Evolutionary conservation across 2,329 filamentous ascomycete genomes (phyloP), one percentile per base, ranked within the genome.

Genomic region (Fusarium abutilonis): DNA sequence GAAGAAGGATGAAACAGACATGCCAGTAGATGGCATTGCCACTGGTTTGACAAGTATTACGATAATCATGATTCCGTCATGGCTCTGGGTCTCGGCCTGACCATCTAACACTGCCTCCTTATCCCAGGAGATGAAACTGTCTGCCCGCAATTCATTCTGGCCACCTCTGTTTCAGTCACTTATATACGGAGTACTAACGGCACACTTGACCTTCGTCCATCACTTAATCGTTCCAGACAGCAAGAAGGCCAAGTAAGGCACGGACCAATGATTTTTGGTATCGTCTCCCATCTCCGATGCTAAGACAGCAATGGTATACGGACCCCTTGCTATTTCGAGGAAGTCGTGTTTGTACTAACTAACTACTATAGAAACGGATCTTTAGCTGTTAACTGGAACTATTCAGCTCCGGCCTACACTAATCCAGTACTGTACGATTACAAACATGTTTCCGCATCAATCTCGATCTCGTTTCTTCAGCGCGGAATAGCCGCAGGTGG

Each of bases 261-360:
- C 62, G 52, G 62, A 36, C 57, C 62, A 65, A 35, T 34, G 44
- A 56, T 66, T 55, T 65, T 45, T 41, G 45, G 34, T 29, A 28
- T 23, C 47, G 56, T 48, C 43, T 65, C 35, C 54, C 49, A 42
- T 51, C 39, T 49, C 41, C 48, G 28, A 34, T n/a, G 32, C 29
- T 34, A 63, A 26, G 23, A 43, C 11, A 10, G 40, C 31, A 29
- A 38, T 56, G 23, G 35, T 41, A 40, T 47, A 41, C 45, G 45
- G 34, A 41, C 48, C 44, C 52, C 29, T 15, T 47, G 28, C 51
- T 62, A 31, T 36, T 42, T 62, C 19, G 40, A 40, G 42, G 38
- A 47, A 34, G 11, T 50, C 45, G 43, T 35, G 19, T 54, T 34
- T n/a, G 31, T 34, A n/a, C 31, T 34, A 31, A 28, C 42, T 28